Conservation (phyloP, 805 yeast genomes). For the Komagataella phaffii region DNA sequence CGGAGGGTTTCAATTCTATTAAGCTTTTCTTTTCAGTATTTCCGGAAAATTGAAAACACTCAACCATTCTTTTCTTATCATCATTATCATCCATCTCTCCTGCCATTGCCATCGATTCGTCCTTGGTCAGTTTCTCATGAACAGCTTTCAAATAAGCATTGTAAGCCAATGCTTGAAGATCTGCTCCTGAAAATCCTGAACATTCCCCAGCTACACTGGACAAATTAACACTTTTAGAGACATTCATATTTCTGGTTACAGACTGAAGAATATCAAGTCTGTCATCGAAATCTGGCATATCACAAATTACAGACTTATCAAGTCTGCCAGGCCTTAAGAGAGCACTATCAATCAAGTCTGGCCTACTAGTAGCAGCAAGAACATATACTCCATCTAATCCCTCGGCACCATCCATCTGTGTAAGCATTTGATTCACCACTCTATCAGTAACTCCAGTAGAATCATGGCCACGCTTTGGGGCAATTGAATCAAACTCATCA, state of each 20-base stretch:
- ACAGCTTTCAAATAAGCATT: constrained; percentile 86
- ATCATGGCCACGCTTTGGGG: constrained; percentile 96
- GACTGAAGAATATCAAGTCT: constrained; percentile 58
- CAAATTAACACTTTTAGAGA: constrained; percentile 38
- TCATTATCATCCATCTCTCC: constrained; percentile 1
- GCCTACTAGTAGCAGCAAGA: constrained; percentile 90
- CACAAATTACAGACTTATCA: constrained; percentile 86
- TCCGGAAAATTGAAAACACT: constrained; percentile 10
- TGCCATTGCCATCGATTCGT: constrained; percentile 18
- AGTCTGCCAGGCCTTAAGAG: constrained; percentile 90
- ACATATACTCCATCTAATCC: constrained; percentile 95
- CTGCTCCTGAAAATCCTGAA: constrained; percentile 87
- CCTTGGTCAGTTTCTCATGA: constrained; percentile 46
- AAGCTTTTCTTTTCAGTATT: constrained; percentile 1
- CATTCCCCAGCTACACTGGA: constrained; percentile 41
- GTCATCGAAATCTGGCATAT: constrained; percentile 63
- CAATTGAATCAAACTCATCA: constrained; percentile 94
- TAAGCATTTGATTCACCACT: constrained; percentile 91
- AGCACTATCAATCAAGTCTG: constrained; percentile 92
- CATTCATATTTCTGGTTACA: constrained; percentile 45
- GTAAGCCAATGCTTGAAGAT: constrained; percentile 81
- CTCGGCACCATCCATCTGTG: constrained; percentile 99
- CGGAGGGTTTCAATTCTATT: constrained; percentile 3
- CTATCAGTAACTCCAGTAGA: constrained; percentile 97
- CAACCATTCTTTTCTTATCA: constrained; percentile 3